phyloP scores from a whole-genome alignment of 139 green algal genomes.

The Pseudopediastrum boryanum region DNA sequence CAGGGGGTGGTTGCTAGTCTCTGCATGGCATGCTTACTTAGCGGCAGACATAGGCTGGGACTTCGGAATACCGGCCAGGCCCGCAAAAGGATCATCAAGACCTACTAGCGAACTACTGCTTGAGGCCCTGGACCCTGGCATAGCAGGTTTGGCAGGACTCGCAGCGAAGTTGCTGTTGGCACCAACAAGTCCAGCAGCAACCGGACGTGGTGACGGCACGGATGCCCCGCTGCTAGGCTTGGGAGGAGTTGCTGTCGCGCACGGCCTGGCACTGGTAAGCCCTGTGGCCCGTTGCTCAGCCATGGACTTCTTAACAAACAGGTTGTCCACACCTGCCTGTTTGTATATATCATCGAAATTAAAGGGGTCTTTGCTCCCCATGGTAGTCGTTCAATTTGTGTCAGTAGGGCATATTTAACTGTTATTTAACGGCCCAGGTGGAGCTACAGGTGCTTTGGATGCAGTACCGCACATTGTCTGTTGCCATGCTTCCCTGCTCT shows the following conservation, averaged over 20 bases:
- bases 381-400: too few relatives aligned
- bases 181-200: background rate
- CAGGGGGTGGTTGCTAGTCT: too few relatives aligned
- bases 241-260: too few relatives aligned
- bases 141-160: background rate
- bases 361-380: conserved; percentile 42
- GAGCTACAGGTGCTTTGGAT: too few relatives aligned
- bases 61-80: conserved; percentile 18
- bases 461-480: too few relatives aligned
- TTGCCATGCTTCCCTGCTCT: too few relatives aligned
- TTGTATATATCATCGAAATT: conserved; percentile 52
- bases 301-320: conserved; percentile 50
- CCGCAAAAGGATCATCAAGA: conserved; percentile 25
- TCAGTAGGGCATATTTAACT: too few relatives aligned
- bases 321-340: conserved; percentile 40
- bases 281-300: conserved; percentile 42
- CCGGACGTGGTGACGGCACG: conserved; percentile 1
- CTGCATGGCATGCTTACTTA: too few relatives aligned
- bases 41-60: conserved; percentile 18
- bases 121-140: conserved; percentile 7
- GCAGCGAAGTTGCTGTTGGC: background rate
- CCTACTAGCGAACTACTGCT: background rate
- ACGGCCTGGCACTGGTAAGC: conserved; percentile 2
- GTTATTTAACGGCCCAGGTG: too few relatives aligned
- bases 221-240: conserved; percentile 5